These are phyloP conservation scores for Entoloma clypeatum DNA, from an alignment of 1,284 basidiomycete genomes.

Conservation along the genomic window DNA sequence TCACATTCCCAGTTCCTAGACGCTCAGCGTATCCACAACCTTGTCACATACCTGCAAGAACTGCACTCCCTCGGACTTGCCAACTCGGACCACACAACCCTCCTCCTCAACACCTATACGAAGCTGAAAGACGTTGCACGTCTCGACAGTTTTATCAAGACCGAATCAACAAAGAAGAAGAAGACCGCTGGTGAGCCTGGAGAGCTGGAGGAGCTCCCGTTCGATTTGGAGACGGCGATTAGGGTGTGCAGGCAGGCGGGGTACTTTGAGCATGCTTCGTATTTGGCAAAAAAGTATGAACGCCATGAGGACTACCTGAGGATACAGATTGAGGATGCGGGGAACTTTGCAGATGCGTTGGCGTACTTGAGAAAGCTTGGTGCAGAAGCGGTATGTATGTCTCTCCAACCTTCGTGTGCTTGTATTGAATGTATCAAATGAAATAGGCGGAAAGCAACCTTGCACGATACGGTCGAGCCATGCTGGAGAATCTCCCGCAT, in stretches of 20 bases:
- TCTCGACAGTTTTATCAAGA: constrained; percentile 90
- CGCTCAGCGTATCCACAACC: constrained; percentile 91
- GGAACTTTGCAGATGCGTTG: constrained; percentile 80
- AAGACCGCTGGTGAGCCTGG: constrained; percentile 34
- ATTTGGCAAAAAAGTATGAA: constrained; percentile 89
- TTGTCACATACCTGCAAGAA: constrained; percentile 95
- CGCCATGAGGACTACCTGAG: constrained; percentile 91
- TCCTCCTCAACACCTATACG: constrained; percentile 94
- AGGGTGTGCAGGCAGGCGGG: constrained; percentile 95
- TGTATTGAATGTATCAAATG: constrained; percentile 3
- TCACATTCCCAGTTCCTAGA: constrained; percentile 76
- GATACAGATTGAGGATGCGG: constrained; percentile 92
- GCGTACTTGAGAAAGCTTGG: constrained; percentile 78
- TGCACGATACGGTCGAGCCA: constrained; percentile 77
- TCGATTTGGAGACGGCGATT: constrained; percentile 96
- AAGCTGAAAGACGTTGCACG: constrained; percentile 90
- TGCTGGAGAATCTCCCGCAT: constrained; percentile 79
- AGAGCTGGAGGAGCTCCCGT: constrained; percentile 73
- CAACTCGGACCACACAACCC: constrained; percentile 95
- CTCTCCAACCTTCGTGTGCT: constrained; percentile 4
- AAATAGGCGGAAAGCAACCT: constrained; percentile 76
- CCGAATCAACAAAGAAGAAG: constrained; percentile 70
- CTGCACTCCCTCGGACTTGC: constrained; percentile 87
- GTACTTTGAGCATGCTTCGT: constrained; percentile 93
- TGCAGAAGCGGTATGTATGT: constrained; percentile 62